A percentile compares a stretch with the other conserved stretches of the same genome.
Evolutionary conservation across 106 monocot genomes (phyloP).

Genomic region (Dioscorea alata): DNA sequence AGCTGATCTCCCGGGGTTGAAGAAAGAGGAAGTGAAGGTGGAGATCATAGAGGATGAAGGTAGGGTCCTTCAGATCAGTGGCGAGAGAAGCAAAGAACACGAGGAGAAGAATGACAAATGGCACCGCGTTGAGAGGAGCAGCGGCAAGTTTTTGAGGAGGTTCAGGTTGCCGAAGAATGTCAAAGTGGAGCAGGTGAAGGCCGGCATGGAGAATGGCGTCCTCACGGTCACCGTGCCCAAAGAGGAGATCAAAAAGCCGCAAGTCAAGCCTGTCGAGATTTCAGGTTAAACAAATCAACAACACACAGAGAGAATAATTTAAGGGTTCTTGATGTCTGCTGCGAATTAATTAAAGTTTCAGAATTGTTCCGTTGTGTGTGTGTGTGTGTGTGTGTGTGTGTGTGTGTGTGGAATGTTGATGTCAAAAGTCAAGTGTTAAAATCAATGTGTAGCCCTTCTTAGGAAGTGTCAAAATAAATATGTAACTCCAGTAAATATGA

Average conservation of each 20-base stretch:
- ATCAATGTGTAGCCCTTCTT: too few relatives aligned
- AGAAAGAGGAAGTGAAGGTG: conserved; percentile 11
- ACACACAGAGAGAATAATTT: too few relatives aligned
- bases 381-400: too few relatives aligned
- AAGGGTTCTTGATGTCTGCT: too few relatives aligned
- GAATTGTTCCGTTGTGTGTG: too few relatives aligned
- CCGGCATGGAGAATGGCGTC: conserved; percentile 27
- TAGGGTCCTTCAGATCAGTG: conserved; percentile 8
- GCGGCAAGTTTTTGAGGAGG: conserved; percentile 15
- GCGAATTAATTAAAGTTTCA: too few relatives aligned
- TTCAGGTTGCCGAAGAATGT: conserved; percentile 18
- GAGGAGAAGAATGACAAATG: conserved; percentile 16
- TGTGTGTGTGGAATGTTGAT: too few relatives aligned
- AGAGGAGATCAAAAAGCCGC: conserved; percentile 18
- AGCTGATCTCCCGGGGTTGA: conserved; percentile 18
- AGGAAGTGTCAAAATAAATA: too few relatives aligned
- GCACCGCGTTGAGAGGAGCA: conserved; percentile 14
- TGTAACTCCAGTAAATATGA: too few relatives aligned
- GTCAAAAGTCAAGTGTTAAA: too few relatives aligned
- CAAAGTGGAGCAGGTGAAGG: conserved; percentile 17
- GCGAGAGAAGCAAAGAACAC: conserved; percentile 7
- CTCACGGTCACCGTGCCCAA: conserved; percentile 25
- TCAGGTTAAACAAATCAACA: not conserved
- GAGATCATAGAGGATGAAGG: conserved; percentile 4
- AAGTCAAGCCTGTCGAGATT: conserved; percentile 15